Base-by-base conservation (phyloP, 1,284 basidiomycete genomes). In the Salmacisia buchloeana region DNA sequence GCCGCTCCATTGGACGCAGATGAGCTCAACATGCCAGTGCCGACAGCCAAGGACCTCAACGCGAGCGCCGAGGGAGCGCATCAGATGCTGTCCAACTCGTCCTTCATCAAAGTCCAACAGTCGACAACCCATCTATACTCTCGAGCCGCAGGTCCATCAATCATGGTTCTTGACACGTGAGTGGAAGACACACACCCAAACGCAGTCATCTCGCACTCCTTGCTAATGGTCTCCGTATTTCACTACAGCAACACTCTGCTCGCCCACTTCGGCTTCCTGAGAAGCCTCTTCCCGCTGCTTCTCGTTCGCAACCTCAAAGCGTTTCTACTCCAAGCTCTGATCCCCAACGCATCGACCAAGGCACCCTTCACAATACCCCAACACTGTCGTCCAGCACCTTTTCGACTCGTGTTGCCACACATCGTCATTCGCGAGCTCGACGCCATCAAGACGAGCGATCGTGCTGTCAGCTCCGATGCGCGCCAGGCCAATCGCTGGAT, bases 401-500 rank as follows among this genome's bases (percentile, higher is more conserved):
- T 54, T 31, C 49, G 49, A 54, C 49, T 54, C 15, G 49, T 33
- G 5, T 31, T 54, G 29, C 49, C 49, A n/a, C 49, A 54, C 6
- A 54, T 54, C 29, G 49, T 54, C 10, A 54, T 54, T 13, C 49
- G 29, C 18, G 49, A 54, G 49, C 49, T 54, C 27, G 49, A 54
- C 15, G 49, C 29, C 4, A 27, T 54, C 15, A 54, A 54, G 27
- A 31, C 29, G n/a, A n/a, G n/a, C n/a, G n/a, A n/a, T n/a, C n/a
- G n/a, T n/a, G 7, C 12, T 15, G 41, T 43, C 7, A 15, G 41
- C 15, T n/a, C 10, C 10, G 41, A 15, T 7, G 41, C 41, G 41
- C 41, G 49, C 31, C 49, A 54, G 27, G 49, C 49, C 25, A 54
- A 54, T 33, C 49, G 49, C 25, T 54, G 49, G 49, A 54, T 54